phyloP scores from a whole-genome alignment of 2,329 filamentous ascomycete genomes.

The Fusarium metavorans region DNA sequence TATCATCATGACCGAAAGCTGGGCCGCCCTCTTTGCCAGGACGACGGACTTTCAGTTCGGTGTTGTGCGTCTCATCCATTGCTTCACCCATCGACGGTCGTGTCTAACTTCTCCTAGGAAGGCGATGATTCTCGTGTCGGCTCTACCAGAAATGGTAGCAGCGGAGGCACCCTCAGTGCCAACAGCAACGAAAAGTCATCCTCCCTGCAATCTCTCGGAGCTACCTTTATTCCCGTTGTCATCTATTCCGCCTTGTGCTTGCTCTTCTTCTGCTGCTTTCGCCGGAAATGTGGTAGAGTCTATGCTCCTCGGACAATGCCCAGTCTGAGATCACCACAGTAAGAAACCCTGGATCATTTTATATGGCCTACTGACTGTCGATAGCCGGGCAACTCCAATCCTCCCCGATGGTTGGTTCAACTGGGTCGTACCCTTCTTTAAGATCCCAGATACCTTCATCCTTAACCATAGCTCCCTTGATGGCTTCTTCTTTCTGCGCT shows the following conservation, averaged over 20 bases:
- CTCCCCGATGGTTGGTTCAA: conserved; percentile 73
- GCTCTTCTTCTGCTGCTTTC: conserved; percentile 61
- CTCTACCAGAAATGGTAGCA: conserved; percentile 50
- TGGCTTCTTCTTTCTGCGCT: conserved; percentile 90
- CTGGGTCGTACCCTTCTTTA: conserved; percentile 77
- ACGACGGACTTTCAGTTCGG: conserved; percentile 14
- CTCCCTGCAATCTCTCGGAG: conserved; percentile 54
- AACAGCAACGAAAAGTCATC: conserved; percentile 49
- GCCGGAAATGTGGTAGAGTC: conserved; percentile 62
- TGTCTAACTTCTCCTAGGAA: conserved; percentile 14
- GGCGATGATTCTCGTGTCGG: conserved; percentile 51
- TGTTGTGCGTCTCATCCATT: conserved; percentile 23
- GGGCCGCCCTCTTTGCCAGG: conserved; percentile 28
- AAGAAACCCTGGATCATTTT: conserved; percentile 21
- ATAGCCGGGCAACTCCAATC: conserved; percentile 67
- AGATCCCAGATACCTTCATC: conserved; percentile 79
- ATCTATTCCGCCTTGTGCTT: conserved; percentile 64
- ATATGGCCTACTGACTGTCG: conserved; percentile 2
- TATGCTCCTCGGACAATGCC: conserved; percentile 67
- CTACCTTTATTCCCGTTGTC: conserved; percentile 66
- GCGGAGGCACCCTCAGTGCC: conserved; percentile 51
- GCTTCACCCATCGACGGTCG: not conserved
- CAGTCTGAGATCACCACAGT: conserved; percentile 60
- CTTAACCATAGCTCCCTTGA: conserved; percentile 94
- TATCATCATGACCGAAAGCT: conserved; percentile 23